Percentiles rank a stretch among this genome's conserved stretches.
Conservation (phyloP, 208 protist genomes). For the Phytomonas serpens region DNA sequence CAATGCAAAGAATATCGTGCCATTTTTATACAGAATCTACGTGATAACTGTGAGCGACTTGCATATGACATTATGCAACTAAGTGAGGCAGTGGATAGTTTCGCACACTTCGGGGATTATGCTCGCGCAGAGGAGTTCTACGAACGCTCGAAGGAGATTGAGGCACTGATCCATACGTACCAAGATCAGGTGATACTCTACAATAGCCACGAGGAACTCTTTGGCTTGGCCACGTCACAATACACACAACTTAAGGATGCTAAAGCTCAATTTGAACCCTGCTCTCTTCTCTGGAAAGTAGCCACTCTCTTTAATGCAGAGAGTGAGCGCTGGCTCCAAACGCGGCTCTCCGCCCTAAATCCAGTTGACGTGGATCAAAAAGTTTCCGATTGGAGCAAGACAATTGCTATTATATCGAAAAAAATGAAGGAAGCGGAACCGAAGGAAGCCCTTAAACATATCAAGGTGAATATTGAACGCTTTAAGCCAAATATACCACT, state of each 20-base stretch:
- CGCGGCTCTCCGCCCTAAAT: constrained; percentile 78
- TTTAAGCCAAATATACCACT: constrained; percentile 92
- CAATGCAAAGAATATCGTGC: constrained; percentile 87
- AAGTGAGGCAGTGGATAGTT: constrained; percentile 76
- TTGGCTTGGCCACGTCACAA: constrained; percentile 70
- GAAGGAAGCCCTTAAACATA: constrained; percentile 53
- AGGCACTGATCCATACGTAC: constrained; percentile 51
- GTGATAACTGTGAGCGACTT: constrained; percentile 81
- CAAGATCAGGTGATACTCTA: constrained; percentile 71
- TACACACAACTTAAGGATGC: constrained; percentile 89
- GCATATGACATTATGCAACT: constrained; percentile 78
- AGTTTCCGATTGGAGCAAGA: constrained; percentile 78
- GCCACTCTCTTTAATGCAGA: constrained; percentile 75
- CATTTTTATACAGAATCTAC: constrained; percentile 84
- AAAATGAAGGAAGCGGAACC: constrained; percentile 86
- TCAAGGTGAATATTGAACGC: constrained; percentile 86
- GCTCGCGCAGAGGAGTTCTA: constrained; percentile 83
- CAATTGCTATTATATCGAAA: constrained; percentile 65
- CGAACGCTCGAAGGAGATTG: constrained; percentile 72
- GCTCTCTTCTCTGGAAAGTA: constrained; percentile 87
- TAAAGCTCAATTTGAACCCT: constrained; percentile 82
- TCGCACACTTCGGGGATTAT: constrained; percentile 79
- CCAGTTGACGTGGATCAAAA: constrained; percentile 78
- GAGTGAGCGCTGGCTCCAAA: constrained; percentile 84
- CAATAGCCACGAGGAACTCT: constrained; percentile 87